These are phyloP conservation scores for Phytophthora citrophthora DNA, from an alignment of 352 stramenopile genomes.

Conservation along the genomic window DNA sequence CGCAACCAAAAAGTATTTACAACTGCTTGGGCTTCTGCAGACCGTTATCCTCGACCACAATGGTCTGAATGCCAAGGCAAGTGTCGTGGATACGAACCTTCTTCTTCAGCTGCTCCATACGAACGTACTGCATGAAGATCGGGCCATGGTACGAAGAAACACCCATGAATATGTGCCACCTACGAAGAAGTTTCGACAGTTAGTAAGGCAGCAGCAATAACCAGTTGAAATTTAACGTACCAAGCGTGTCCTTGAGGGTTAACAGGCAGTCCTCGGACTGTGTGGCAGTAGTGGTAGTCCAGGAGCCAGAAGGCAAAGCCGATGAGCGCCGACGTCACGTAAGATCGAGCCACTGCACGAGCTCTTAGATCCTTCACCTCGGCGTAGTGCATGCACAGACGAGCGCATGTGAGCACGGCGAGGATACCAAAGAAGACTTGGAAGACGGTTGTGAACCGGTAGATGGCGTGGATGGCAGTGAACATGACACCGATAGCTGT, in stretches of 20 bases:
- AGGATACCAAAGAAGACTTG: slow-evolving; percentile 79
- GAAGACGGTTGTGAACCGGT: slow-evolving; percentile 76
- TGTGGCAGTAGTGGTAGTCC: slow-evolving; percentile 81
- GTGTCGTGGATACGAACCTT: slow-evolving; percentile 59
- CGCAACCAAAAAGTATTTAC: slow-evolving; percentile 18
- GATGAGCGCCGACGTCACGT: slow-evolving; percentile 59
- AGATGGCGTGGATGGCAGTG: slow-evolving; percentile 67
- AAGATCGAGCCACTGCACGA: slow-evolving; percentile 60
- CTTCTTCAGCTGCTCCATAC: slow-evolving; percentile 73
- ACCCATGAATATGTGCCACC: slow-evolving; percentile 85
- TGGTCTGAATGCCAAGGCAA: slow-evolving; percentile 65
- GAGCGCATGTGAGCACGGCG: slow-evolving; percentile 48
- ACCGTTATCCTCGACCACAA: slow-evolving; percentile 49
- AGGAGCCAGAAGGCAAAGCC: slow-evolving; percentile 75
- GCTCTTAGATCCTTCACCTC: slow-evolving; percentile 56
- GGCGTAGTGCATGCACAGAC: slow-evolving; percentile 65
- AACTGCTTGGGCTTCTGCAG: slow-evolving; percentile 39
- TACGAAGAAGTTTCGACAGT: slow-evolving; percentile 8
- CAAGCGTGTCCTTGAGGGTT: slow-evolving; percentile 83
- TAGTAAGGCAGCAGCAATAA: slow-evolving; percentile 1
- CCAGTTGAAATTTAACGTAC: slow-evolving; percentile 21
- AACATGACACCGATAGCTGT: slow-evolving; percentile 61
- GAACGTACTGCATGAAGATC: slow-evolving; percentile 88
- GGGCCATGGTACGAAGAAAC: slow-evolving; percentile 79
- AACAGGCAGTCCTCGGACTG: slow-evolving; percentile 54